Evolutionary conservation across 805 yeast genomes (phyloP).

Genomic region (Ogataea salicorniae): DNA sequence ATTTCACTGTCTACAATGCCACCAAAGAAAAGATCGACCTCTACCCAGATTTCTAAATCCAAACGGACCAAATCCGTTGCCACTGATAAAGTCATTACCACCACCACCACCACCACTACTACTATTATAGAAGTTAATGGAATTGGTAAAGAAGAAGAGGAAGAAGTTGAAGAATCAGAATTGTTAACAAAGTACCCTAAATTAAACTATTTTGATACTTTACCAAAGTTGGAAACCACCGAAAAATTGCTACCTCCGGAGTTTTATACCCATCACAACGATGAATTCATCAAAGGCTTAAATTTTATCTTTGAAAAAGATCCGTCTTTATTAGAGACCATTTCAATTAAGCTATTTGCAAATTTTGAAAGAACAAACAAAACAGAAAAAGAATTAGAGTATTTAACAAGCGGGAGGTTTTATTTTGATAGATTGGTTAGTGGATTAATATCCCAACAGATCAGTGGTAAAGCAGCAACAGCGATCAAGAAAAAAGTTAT

Average conservation of each 20-base stretch:
- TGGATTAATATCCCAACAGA: slow-evolving; percentile 65
- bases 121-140: too few species aligned
- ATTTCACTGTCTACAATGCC: not conserved
- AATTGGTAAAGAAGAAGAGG: too few species aligned
- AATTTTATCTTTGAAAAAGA: slow-evolving; percentile 21
- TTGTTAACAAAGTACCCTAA: not conserved
- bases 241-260: slow-evolving; percentile 5
- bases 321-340: slow-evolving; percentile 14
- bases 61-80: too few species aligned
- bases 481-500: slow-evolving; percentile 45
- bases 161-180: too few species aligned
- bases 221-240: not conserved
- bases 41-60: not conserved
- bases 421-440: slow-evolving; percentile 39
- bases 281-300: slow-evolving; percentile 22
- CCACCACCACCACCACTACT: too few species aligned
- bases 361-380: slow-evolving; percentile 3
- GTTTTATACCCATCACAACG: slow-evolving; percentile 12
- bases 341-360: slow-evolving; percentile 9
- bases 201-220: slow-evolving; percentile 4
- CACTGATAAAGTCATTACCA: too few species aligned
- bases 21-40: not conserved
- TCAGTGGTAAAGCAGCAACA: slow-evolving; percentile 75
- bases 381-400: not conserved
- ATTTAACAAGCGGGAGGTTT: slow-evolving; percentile 16